These are phyloP conservation scores for Coniferiporia sulphurascens DNA, from an alignment of 1,284 basidiomycete genomes.

Conservation along the genomic window DNA sequence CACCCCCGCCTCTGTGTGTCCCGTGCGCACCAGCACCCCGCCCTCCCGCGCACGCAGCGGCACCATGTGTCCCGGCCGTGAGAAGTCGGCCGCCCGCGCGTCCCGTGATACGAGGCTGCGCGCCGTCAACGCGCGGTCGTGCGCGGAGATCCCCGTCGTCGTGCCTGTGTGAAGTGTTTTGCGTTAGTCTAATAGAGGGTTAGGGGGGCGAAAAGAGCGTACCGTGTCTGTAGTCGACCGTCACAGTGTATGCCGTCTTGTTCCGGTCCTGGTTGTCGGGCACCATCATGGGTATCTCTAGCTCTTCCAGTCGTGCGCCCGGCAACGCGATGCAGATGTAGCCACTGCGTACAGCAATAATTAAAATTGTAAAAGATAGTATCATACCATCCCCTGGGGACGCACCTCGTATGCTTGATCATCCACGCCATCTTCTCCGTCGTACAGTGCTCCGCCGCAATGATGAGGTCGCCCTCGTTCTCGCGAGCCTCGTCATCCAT, in stretches of 20 bases:
- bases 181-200: not conserved
- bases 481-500: slow-evolving; percentile 94
- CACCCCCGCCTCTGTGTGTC: slow-evolving; percentile 91
- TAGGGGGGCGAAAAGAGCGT: slow-evolving; percentile 20
- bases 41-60: slow-evolving; percentile 85
- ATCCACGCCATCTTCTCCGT: slow-evolving; percentile 99
- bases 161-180: slow-evolving; percentile 50
- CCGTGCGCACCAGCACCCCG: slow-evolving; percentile 80
- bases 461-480: slow-evolving; percentile 93
- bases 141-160: slow-evolving; percentile 95
- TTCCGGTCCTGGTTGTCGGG: slow-evolving; percentile 87
- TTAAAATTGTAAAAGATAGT: not conserved
- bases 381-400: not conserved
- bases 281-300: slow-evolving; percentile 95
- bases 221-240: slow-evolving; percentile 90
- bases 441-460: slow-evolving; percentile 76
- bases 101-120: slow-evolving; percentile 70
- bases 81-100: slow-evolving; percentile 71
- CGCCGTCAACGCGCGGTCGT: slow-evolving; percentile 87
- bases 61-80: slow-evolving; percentile 92
- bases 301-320: slow-evolving; percentile 66
- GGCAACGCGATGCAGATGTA: slow-evolving; percentile 93
- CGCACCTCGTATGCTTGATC: slow-evolving; percentile 91
- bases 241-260: slow-evolving; percentile 96
- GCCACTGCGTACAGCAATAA: slow-evolving; percentile 52